Evolutionary conservation across 306 rosid species (phyloP).

Genomic region (Begonia loranthoides): DNA sequence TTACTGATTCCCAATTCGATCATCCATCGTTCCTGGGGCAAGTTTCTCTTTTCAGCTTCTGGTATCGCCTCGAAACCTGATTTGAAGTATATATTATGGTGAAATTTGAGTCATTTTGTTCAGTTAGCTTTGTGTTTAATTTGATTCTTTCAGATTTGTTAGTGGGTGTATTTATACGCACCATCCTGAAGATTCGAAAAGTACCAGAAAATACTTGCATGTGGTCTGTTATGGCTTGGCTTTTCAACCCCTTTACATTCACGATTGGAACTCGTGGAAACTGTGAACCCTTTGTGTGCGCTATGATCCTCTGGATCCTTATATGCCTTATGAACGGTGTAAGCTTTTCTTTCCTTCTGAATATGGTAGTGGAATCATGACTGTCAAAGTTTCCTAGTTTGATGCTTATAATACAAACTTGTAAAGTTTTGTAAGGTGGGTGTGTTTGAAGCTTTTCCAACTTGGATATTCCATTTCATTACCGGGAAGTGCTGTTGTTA

Average conservation of each 20-base stretch:
- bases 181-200: constrained; percentile 60
- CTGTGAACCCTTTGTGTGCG: constrained; percentile 93
- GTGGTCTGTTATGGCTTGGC: constrained; percentile 60
- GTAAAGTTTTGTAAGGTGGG: too few species aligned
- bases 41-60: constrained; percentile 74
- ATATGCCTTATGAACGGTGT: constrained; percentile 88
- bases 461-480: too few species aligned
- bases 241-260: constrained; percentile 85
- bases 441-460: too few species aligned
- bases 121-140: neutral
- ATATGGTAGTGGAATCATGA: neutral
- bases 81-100: too few species aligned
- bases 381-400: too few species aligned
- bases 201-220: constrained; percentile 56
- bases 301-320: constrained; percentile 64
- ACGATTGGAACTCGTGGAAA: constrained; percentile 91
- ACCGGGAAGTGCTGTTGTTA: too few species aligned
- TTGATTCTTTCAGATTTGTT: constrained; percentile 52
- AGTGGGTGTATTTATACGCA: constrained; percentile 63
- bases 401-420: too few species aligned
- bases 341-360: constrained; percentile 19
- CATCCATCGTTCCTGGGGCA: constrained; percentile 75
- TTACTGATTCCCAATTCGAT: constrained; percentile 60
- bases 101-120: neutral
- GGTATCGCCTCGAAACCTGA: constrained; percentile 23